Percentiles rank a stretch among this genome's conserved stretches.
Conservation (phyloP, 805 yeast species). For the Priceomyces fermenticarens region DNA sequence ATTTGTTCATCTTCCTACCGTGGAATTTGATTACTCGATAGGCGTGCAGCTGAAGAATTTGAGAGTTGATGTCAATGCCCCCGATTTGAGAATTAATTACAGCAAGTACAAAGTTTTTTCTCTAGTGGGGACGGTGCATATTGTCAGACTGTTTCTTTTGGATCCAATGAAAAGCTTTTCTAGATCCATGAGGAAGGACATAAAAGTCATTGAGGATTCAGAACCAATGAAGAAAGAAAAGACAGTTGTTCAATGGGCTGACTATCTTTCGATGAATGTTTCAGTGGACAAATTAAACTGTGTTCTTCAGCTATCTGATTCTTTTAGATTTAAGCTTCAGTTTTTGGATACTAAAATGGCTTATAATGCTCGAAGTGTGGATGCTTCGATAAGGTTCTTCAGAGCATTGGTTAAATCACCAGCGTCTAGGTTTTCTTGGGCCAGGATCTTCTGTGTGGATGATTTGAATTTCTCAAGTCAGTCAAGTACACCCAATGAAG, state of each 20-base stretch:
- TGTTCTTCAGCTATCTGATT: conserved; percentile 42
- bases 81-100: conserved; percentile 15
- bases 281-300: conserved; percentile 12
- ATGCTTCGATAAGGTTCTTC: conserved; percentile 20
- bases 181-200: conserved; percentile 20
- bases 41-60: conserved; percentile 7
- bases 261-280: conserved; percentile 1
- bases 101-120: conserved; percentile 32
- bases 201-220: conserved; percentile 3
- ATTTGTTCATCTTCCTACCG: conserved; percentile 20
- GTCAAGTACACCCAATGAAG: conserved; percentile 5
- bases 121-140: conserved; percentile 29
- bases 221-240: background rate
- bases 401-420: conserved; percentile 56
- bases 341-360: conserved; percentile 16
- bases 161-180: conserved; percentile 25
- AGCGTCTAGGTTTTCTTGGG: conserved; percentile 44
- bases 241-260: background rate
- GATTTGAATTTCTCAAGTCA: conserved; percentile 17
- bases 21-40: conserved; percentile 6
- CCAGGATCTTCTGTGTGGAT: conserved; percentile 42
- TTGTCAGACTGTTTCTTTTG: conserved; percentile 27
- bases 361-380: conserved; percentile 7
- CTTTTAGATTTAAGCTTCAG: conserved; percentile 49
- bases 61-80: conserved; percentile 11